These are phyloP conservation scores for Aspergillus sp. DNA, from an alignment of 2,329 filamentous ascomycete species.

Conservation along the genomic window DNA sequence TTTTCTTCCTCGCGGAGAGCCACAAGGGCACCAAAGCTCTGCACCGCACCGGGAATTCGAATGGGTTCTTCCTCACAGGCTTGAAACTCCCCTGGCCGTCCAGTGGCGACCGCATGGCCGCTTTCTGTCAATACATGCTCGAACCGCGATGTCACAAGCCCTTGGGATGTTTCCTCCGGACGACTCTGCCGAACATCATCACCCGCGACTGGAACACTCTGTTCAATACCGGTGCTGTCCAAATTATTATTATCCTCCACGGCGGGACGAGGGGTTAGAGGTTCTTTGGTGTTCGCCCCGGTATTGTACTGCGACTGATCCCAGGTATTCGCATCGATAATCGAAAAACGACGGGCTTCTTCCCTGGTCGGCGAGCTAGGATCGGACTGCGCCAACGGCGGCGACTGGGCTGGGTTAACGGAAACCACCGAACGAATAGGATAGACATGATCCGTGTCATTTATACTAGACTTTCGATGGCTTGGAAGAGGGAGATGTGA, in stretches of 20 bases:
- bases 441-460: constrained; percentile 53
- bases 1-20: constrained; percentile 58
- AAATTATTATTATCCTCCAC: too few species aligned
- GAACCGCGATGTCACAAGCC: constrained; percentile 63
- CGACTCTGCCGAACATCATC: neutral
- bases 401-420: constrained; percentile 49
- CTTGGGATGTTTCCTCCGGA: constrained; percentile 11
- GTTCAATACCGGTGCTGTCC: too few species aligned
- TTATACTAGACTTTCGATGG: neutral
- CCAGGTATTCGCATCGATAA: constrained; percentile 22
- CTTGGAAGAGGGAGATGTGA: neutral
- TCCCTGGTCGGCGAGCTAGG: constrained; percentile 15
- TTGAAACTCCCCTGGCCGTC: constrained; percentile 62
- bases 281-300: neutral
- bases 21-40: constrained; percentile 70
- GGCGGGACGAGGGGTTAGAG: too few species aligned
- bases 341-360: constrained; percentile 19
- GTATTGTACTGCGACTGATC: constrained; percentile 11
- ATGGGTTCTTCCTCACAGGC: constrained; percentile 88
- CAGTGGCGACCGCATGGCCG: constrained; percentile 76
- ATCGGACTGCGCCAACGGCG: constrained; percentile 6
- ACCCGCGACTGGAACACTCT: neutral
- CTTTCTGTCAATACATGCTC: constrained; percentile 67
- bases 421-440: constrained; percentile 74
- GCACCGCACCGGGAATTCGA: constrained; percentile 71